Base-by-base conservation (phyloP, 768 basidiomycete genomes). In the Sutorius australiensis region DNA sequence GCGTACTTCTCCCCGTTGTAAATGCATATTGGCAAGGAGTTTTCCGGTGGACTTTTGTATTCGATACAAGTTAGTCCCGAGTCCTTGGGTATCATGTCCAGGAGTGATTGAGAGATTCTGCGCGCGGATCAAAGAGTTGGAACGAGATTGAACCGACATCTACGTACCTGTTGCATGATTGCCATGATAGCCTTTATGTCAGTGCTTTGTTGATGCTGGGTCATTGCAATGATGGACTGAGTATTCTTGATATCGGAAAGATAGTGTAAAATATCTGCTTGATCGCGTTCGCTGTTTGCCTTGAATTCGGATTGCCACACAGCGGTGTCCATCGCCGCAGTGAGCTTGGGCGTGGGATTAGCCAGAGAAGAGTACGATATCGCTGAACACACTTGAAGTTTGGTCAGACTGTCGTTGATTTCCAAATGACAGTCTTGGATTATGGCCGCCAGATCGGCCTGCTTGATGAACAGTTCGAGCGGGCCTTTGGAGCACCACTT, bases 1-100 rank as follows among this genome's bases (percentile, higher is more conserved):
- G 16, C 66, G 67, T 11, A 82, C 81, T 64, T 84, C 82, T 6
- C 80, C 80, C 5, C 75, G 73, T 47, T 72, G 68, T 31, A 84
- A 72, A 54, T 82, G 67, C 53, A 78, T 72, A 30, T 80, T 72
- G 0, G 79, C 80, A 45, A 82, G 71, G 21, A 84, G 68, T 46
- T 72, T 69, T 1, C 73, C 71, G 13, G 77, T 75, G n/a, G 69
- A 61, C 17, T 70, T 65, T 54, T 81, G 79, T n/a, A 83, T 62
- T 19, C 74, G 66, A 55, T 78, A 83, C 28, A 83, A 61, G 51
- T 81, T 81, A 33, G 64, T 72, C 16, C 74, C 75, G 8, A 83
- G 65, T 0, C 79, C 79, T 8, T 63, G 67, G 56, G 79, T 77
- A 17, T 68, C 58, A 31, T 42, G 46, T 45, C 45, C 31, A 21